Evolutionary conservation across 805 yeast species (phyloP), one percentile per base, ranked within the genome.

Genomic region (Wickerhamiella vanderwaltii): DNA sequence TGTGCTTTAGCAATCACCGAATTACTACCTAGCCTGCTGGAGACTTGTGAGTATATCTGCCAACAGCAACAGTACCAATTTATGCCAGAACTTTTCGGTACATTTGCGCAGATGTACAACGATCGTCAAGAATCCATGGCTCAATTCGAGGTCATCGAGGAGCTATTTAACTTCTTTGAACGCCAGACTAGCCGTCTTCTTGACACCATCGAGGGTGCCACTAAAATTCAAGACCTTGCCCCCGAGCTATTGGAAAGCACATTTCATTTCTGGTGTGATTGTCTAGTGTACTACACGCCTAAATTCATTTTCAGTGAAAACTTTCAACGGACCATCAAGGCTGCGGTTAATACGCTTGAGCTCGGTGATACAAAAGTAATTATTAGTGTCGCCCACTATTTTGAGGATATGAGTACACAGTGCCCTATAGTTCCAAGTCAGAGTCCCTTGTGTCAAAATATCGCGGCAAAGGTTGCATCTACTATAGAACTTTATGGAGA

Each of bases 341-440:
- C 12, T 9, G 45, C 45, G 4, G 39, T 37, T 12, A 28, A 9
- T 20, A 69, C 74, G 17, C 64, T 75, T 51, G 61, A 57, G 18
- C 64, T 79, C 32, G 77, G 75, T 46, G 86, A 84, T 54, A 69
- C 67, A 45, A 91, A 81, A 46, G 79, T 94, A 3, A 64, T 85
- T 44, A 65, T 71, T 30, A 67, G 85, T 2, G 73, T 79, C 15
- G 62, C 87, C 44, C 86, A 84, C 54, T 85, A 74, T 57, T 60
- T 87, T 50, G 78, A 83, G 49, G 98, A 91, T 57, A 66, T 85
- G 26, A 69, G 72, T 41, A 68, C 67, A 20, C 40, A 41, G 13
- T 30, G 58, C n/a, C 72, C 68, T 16, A 62, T 62, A 16, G 15
- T 9, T 7, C 36, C 36, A 17, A 20, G 26, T 20, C 12, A 20